A percentile compares a stretch with the other conserved stretches of the same genome.
Evolutionary conservation across 108 stramenopile species (phyloP).

Genomic region (Skeletonema marinoi): DNA sequence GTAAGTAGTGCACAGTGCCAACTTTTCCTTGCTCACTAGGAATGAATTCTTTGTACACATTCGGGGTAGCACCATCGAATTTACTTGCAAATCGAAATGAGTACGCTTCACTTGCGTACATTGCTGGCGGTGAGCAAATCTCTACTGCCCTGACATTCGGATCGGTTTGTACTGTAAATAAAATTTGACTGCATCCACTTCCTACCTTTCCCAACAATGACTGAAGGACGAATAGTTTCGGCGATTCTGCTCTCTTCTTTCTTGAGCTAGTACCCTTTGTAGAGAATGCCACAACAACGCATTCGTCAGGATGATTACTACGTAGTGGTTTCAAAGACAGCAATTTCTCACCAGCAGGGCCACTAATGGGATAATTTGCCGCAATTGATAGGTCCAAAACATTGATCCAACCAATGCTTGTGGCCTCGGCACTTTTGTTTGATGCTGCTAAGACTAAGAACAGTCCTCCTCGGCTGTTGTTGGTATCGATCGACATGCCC

Average conservation of each 20-base stretch:
- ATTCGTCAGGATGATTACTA: slow-evolving; percentile 11
- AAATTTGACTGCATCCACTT: slow-evolving; percentile 17
- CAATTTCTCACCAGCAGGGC: not conserved
- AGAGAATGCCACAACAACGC: slow-evolving; percentile 29
- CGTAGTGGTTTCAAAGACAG: slow-evolving; percentile 13
- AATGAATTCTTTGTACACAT: slow-evolving; percentile 19
- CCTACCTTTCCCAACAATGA: slow-evolving; percentile 12
- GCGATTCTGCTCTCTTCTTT: not conserved
- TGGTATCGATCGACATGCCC: slow-evolving; percentile 16
- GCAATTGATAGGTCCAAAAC: slow-evolving; percentile 14
- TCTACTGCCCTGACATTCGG: not conserved
- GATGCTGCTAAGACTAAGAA: slow-evolving; percentile 20
- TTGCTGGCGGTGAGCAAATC: not conserved
- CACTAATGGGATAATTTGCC: slow-evolving; percentile 6
- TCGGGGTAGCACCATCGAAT: slow-evolving; percentile 2
- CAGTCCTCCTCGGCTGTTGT: slow-evolving; percentile 20
- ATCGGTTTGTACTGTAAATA: slow-evolving; percentile 21
- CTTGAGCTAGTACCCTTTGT: not conserved
- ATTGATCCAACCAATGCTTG: slow-evolving; percentile 30
- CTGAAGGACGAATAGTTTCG: slow-evolving; percentile 26
- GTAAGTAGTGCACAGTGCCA: slow-evolving; percentile 53
- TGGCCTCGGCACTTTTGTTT: not conserved
- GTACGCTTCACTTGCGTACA: slow-evolving; percentile 11
- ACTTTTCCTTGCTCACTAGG: slow-evolving; percentile 19
- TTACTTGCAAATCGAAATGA: slow-evolving; percentile 16